These are phyloP conservation scores for Mucor lusitanicus DNA, from an alignment of 371 early-diverging fungal genomes.

Conservation along the genomic window DNA sequence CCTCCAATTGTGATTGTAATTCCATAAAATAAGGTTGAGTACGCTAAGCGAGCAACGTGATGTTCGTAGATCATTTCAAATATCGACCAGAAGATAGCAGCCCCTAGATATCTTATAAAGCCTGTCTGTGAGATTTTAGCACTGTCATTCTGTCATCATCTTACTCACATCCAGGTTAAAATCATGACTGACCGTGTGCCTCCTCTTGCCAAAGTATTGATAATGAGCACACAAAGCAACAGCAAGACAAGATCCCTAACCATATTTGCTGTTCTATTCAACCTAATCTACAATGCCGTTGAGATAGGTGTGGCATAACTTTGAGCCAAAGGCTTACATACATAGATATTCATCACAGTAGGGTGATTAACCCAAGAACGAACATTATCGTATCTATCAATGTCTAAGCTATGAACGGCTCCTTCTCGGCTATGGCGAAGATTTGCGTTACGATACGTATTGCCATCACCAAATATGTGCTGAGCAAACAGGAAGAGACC, in stretches of 20 bases:
- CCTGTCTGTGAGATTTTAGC: background rate
- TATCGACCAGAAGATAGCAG: constrained; percentile 34
- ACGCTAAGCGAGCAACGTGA: constrained; percentile 26
- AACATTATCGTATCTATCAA: background rate
- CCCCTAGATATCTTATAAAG: constrained; percentile 21
- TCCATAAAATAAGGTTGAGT: constrained; percentile 26
- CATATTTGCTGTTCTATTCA: constrained; percentile 17
- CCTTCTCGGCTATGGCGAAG: constrained; percentile 2
- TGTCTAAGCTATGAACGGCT: constrained; percentile 5
- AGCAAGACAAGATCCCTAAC: constrained; percentile 22
- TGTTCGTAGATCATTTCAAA: constrained; percentile 27
- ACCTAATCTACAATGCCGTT: constrained; percentile 11
- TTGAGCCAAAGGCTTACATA: background rate
- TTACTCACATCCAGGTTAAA: constrained; percentile 23
- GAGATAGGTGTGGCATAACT: background rate
- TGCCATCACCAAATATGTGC: constrained; percentile 19
- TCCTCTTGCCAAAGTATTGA: constrained; percentile 27
- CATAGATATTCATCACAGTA: constrained; percentile 1
- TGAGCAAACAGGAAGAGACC: constrained; percentile 17
- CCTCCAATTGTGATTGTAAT: constrained; percentile 30
- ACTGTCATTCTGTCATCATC: background rate
- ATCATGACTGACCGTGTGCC: constrained; percentile 23
- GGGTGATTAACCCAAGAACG: background rate
- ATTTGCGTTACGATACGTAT: constrained; percentile 1
- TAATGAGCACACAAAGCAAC: constrained; percentile 16